A percentile compares a stretch with the other conserved stretches of the same genome.
Evolutionary conservation across 352 stramenopile species (phyloP).

Genomic region (Discostella stelligera): DNA sequence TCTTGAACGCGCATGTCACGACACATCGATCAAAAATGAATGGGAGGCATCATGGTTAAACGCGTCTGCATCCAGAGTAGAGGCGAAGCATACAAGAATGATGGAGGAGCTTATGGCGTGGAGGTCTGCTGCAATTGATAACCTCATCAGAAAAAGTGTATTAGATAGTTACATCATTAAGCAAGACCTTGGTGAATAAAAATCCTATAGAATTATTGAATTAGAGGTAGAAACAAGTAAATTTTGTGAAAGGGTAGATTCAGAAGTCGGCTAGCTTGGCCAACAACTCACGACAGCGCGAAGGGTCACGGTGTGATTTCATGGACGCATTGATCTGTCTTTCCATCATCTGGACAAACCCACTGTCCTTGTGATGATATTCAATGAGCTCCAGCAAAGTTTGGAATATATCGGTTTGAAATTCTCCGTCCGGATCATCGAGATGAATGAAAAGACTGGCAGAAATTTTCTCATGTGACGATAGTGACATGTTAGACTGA

Average conservation of each 20-base stretch:
- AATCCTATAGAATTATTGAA: not conserved
- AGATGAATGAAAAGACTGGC: conserved; percentile 33
- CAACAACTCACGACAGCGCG: conserved; percentile 17
- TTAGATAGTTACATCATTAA: not conserved
- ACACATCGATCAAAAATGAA: not conserved
- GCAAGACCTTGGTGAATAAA: not conserved
- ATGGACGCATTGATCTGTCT: conserved; percentile 4
- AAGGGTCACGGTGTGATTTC: conserved; percentile 19
- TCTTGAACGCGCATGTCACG: conserved; percentile 13
- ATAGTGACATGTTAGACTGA: conserved; percentile 3
- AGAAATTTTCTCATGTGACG: conserved; percentile 21
- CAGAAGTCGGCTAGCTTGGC: conserved; percentile 4
- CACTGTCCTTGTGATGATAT: not conserved
- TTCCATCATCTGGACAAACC: conserved; percentile 27
- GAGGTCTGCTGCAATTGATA: conserved; percentile 20
- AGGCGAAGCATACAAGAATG: conserved; percentile 8
- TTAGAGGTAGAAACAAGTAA: not conserved
- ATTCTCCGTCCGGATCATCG: conserved; percentile 29
- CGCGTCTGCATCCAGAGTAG: conserved; percentile 11
- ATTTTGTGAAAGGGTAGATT: not conserved
- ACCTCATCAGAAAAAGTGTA: conserved; percentile 27
- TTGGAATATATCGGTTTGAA: conserved; percentile 25
- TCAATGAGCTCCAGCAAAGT: conserved; percentile 16
- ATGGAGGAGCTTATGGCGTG: conserved; percentile 20
- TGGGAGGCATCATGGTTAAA: conserved; percentile 33